Conservation (phyloP, 371 early-diverging fungal genomes). For the Catenaria anguillulae region DNA sequence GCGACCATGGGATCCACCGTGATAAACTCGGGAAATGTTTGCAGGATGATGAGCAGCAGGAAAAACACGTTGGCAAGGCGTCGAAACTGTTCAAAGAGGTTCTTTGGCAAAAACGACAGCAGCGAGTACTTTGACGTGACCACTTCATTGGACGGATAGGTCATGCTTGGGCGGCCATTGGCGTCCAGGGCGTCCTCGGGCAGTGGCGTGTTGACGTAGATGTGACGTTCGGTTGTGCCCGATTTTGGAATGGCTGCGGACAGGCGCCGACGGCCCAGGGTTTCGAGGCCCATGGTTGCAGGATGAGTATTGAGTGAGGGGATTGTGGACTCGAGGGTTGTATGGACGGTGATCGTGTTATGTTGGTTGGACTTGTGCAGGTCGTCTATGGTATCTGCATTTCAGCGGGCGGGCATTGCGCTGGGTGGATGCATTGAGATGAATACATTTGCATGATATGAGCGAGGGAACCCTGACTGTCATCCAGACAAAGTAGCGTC, state of each 20-base stretch:
- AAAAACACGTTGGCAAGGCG: slow-evolving; percentile 87
- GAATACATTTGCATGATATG: no score
- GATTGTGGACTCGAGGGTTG: no score
- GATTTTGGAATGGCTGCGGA: neutral
- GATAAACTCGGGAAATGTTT: slow-evolving; percentile 50
- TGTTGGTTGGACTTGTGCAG: no score
- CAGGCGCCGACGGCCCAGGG: neutral
- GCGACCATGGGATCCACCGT: slow-evolving; percentile 65
- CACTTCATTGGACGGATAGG: slow-evolving; percentile 40
- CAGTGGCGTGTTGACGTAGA: slow-evolving; percentile 1
- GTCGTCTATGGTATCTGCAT: no score
- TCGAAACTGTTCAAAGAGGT: slow-evolving; percentile 91
- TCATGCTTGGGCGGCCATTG: neutral
- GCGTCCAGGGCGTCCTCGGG: neutral
- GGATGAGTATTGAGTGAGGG: no score
- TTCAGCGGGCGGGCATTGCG: no score
- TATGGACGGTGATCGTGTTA: no score
- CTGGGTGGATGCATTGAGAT: no score
- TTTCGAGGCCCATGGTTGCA: no score
- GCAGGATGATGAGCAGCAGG: slow-evolving; percentile 66
- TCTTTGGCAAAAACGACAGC: slow-evolving; percentile 83
- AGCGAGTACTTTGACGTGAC: slow-evolving; percentile 86
- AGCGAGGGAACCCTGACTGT: no score
- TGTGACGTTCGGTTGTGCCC: neutral
- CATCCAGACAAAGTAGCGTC: no score